Conservation (phyloP, 257 asterid species). For the Pogostemon cablin region DNA sequence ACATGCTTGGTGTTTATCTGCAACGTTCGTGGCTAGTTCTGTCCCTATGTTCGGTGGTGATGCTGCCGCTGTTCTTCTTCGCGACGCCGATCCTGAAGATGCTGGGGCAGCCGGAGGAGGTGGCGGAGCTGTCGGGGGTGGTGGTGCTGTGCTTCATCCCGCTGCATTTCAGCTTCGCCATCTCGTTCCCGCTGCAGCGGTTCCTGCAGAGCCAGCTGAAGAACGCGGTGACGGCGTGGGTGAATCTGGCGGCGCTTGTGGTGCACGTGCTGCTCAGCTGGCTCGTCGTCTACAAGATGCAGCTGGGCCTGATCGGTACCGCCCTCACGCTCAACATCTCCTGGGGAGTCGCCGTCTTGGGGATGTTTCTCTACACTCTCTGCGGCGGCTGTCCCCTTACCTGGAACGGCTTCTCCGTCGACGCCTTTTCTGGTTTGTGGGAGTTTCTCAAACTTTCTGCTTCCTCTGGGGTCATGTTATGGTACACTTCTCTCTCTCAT, state of each 20-base stretch:
- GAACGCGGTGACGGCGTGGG: conserved; percentile 63
- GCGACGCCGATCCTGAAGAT: conserved; percentile 63
- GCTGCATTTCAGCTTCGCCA: conserved; percentile 73
- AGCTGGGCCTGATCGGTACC: conserved; percentile 63
- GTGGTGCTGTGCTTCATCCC: conserved; percentile 66
- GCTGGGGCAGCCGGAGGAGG: conserved; percentile 74
- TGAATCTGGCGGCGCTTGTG: conserved; percentile 47
- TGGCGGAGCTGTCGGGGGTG: conserved; percentile 76
- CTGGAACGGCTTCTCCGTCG: conserved; percentile 73
- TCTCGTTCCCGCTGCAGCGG: conserved; percentile 74
- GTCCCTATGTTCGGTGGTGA: conserved; percentile 40
- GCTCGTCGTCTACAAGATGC: conserved; percentile 50
- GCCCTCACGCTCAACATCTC: conserved; percentile 58
- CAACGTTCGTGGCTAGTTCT: conserved; percentile 89
- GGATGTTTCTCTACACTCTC: conserved; percentile 48
- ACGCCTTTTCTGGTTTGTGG: conserved; percentile 88
- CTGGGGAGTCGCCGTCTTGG: conserved; percentile 62
- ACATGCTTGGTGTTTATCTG: conserved; percentile 78
- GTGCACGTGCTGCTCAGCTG: conserved; percentile 56
- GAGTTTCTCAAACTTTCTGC: conserved; percentile 74
- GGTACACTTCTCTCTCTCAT: conserved; percentile 43
- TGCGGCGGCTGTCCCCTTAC: conserved; percentile 78
- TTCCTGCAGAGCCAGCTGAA: conserved; percentile 89
- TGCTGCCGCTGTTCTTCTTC: conserved; percentile 58
- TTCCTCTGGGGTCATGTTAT: conserved; percentile 92